Base-by-base conservation (phyloP, 2,329 filamentous ascomycete genomes). In the Monosporascus ibericus region DNA sequence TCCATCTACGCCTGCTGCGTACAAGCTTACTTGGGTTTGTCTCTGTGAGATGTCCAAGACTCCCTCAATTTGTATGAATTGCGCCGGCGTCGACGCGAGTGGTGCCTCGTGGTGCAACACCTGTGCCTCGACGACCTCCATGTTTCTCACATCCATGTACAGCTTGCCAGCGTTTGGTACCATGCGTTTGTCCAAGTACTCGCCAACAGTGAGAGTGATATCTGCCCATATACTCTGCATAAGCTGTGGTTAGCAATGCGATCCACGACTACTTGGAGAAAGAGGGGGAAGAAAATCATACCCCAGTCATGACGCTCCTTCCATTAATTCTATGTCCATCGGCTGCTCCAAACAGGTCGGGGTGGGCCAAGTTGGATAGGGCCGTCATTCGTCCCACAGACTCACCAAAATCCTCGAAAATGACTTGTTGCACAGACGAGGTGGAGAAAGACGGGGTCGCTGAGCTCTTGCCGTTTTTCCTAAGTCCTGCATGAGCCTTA, bases 121-220 rank as follows among this genome's bases (percentile, higher is more conserved):
- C 57, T 84, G 81, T n/a, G 76, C 79, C 57, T 83, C 81, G 17
- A 84, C 59, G 7, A 70, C 72, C 50, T 57, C 57, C 3, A 53
- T 63, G 17, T 74, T 77, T 36, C 49, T 42, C 2, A 55, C 47
- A 20, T 55, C 51, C 34, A 51, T 51, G 24, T 56, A 39, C 0
- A 62, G 46, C 0, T 71, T 68, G 24, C 74, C 69, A 42, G 70
- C 68, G 25, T 74, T 69, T 40, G 70, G 76, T 36, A 73, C 70
- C 49, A 79, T 65, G 59, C 79, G 68, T 63, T 76, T 76, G 66
- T 75, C 78, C 18, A 81, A 72, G 62, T 87, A 85, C 59, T 83
- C 76, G 50, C 75, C 77, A 24, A 85, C 70, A 3, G 84, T 86
- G 67, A 81, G 75, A 9, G 79, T 81, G 70, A 85, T 83, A 57